Conservation (phyloP, 2,329 filamentous ascomycete species). For the Dothidotthia symphoricarpi region DNA sequence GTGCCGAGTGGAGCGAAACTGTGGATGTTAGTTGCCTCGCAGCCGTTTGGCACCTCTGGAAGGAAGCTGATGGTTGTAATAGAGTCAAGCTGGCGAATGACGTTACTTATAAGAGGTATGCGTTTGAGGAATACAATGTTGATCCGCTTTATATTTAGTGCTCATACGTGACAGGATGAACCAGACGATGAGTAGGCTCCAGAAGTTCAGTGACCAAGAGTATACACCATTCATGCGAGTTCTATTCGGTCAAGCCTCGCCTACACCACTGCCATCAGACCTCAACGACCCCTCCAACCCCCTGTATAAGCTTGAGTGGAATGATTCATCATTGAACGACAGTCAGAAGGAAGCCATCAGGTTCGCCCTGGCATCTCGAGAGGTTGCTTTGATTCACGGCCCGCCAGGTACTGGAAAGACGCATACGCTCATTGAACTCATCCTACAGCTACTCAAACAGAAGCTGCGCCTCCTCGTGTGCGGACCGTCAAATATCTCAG, state of each 20-base stretch:
- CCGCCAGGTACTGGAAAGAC: conserved; percentile 97
- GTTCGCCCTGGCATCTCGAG: conserved; percentile 80
- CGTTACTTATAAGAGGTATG: conserved; percentile 62
- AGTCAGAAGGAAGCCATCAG: conserved; percentile 64
- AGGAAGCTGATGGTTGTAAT: conserved; percentile 36
- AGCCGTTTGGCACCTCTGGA: not conserved
- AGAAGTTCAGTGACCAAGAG: conserved; percentile 56
- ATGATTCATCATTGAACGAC: conserved; percentile 58
- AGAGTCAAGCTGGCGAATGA: conserved; percentile 67
- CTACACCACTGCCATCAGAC: conserved; percentile 51
- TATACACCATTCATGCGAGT: conserved; percentile 60
- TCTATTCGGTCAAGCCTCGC: conserved; percentile 59
- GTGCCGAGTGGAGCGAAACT: conserved; percentile 55
- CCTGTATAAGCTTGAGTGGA: conserved; percentile 51
- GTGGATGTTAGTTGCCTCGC: conserved; percentile 57
- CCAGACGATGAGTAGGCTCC: conserved; percentile 61
- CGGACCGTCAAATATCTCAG: conserved; percentile 92
- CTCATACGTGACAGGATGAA: conserved; percentile 52
- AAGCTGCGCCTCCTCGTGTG: conserved; percentile 82
- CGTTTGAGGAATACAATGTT: conserved; percentile 13
- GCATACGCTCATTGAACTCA: conserved; percentile 91
- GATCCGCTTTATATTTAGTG: not conserved
- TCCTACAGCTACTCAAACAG: conserved; percentile 79
- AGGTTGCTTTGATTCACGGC: conserved; percentile 88
- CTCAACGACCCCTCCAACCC: conserved; percentile 42